Evolutionary conservation across 345 rosid species (phyloP).

Genomic region (Turnera subulata): DNA sequence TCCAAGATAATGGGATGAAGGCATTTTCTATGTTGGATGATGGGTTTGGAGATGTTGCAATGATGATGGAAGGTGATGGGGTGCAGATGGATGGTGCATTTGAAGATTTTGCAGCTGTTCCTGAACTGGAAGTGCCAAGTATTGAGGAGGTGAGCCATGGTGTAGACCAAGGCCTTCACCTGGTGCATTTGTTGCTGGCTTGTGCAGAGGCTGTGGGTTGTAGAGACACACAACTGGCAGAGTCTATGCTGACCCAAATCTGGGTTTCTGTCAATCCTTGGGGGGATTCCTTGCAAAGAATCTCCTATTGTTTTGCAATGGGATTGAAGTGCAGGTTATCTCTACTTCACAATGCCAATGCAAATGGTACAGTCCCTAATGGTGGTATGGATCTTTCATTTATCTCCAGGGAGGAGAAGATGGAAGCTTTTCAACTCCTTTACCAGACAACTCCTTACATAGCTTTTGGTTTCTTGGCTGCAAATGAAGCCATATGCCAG

Average conservation of each 20-base stretch:
- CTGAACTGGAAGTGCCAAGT: conserved; percentile 9
- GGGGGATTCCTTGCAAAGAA: conserved; percentile 60
- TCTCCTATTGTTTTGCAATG: conserved; percentile 48
- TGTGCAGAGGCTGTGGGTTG: conserved; percentile 72
- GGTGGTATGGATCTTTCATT: conserved; percentile 22
- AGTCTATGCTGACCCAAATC: conserved; percentile 42
- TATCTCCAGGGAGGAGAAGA: conserved; percentile 38
- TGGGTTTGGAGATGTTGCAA: conserved; percentile 22
- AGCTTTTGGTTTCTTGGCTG: conserved; percentile 58
- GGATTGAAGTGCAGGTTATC: conserved; percentile 51
- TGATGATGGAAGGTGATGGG: conserved; percentile 22
- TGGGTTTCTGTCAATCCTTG: conserved; percentile 36
- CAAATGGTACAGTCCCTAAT: conserved; percentile 34
- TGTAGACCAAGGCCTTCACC: conserved; percentile 59
- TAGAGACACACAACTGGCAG: conserved; percentile 45
- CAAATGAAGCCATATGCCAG: conserved; percentile 54
- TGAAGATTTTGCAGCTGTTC: conserved; percentile 16
- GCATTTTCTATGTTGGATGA: conserved; percentile 15
- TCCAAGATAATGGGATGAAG: conserved; percentile 14
- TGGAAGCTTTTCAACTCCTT: conserved; percentile 58
- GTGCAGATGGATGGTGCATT: conserved; percentile 15
- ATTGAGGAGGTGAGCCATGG: conserved; percentile 33
- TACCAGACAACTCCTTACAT: conserved; percentile 55
- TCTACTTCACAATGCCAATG: conserved; percentile 37
- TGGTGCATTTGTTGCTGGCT: conserved; percentile 54